Conservation (phyloP, 2,329 filamentous ascomycete genomes). For the Trichoderma sp. region DNA sequence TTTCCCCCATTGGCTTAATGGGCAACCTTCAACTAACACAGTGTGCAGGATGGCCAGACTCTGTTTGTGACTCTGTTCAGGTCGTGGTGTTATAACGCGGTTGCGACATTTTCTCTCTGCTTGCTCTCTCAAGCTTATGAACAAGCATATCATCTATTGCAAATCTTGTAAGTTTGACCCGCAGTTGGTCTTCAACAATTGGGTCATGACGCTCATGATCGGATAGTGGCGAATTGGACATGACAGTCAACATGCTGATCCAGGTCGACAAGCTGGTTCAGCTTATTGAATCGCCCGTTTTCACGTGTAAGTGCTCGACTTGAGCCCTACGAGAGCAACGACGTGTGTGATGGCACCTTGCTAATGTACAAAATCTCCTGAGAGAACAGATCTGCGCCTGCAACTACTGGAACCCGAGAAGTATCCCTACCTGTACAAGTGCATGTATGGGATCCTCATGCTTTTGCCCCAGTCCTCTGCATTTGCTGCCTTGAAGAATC, state of each 20-base stretch:
- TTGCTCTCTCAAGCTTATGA: slow-evolving; percentile 96
- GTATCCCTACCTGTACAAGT: slow-evolving; percentile 95
- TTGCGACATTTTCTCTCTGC: slow-evolving; percentile 95
- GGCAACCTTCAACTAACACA: slow-evolving; percentile 24
- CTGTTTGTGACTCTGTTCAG: slow-evolving; percentile 94
- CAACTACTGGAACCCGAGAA: slow-evolving; percentile 94
- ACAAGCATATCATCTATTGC: slow-evolving; percentile 92
- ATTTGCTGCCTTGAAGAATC: slow-evolving; percentile 94
- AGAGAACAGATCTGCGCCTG: slow-evolving; percentile 74
- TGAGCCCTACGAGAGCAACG: too few species aligned
- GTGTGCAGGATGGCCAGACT: slow-evolving; percentile 77
- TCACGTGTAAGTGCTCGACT: slow-evolving; percentile 71
- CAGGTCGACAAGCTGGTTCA: slow-evolving; percentile 99
- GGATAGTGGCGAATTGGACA: slow-evolving; percentile 87
- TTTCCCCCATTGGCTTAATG: not conserved
- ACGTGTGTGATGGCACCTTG: too few species aligned
- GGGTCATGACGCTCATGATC: slow-evolving; percentile 22
- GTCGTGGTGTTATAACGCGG: slow-evolving; percentile 98
- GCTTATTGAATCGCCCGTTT: slow-evolving; percentile 93
- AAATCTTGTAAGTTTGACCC: slow-evolving; percentile 74
- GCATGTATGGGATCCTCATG: slow-evolving; percentile 95
- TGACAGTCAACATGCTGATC: slow-evolving; percentile 98
- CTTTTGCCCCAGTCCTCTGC: slow-evolving; percentile 96
- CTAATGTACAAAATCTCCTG: not conserved
- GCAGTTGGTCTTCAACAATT: not conserved